Evolutionary conservation across 2,329 filamentous ascomycete species (phyloP).

Genomic region (Pseudogymnoascus sp.): DNA sequence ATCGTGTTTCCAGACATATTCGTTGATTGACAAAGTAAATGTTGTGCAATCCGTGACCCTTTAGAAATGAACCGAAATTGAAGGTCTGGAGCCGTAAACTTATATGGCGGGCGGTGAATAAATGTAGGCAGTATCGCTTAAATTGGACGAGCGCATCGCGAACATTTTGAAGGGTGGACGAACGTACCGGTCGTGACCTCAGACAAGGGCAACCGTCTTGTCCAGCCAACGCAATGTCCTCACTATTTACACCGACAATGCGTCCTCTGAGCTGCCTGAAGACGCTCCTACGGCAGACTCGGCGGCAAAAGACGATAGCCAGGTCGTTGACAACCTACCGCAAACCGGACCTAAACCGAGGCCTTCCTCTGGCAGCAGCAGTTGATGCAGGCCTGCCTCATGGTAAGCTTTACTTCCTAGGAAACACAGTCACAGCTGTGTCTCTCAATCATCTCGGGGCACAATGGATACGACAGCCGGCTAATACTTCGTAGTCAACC

Average conservation of each 20-base stretch:
- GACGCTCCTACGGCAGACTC: constrained; percentile 49
- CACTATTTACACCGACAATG: constrained; percentile 30
- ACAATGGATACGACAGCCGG: neutral
- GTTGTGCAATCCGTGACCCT: neutral
- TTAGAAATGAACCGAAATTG: neutral
- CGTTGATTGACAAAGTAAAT: constrained; percentile 1
- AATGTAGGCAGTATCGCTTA: neutral
- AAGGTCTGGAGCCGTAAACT: constrained; percentile 3
- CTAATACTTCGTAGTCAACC: constrained; percentile 26
- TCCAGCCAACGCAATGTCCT: constrained; percentile 21
- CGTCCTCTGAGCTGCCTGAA: constrained; percentile 68
- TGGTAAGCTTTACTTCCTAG: neutral
- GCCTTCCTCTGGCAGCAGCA: constrained; percentile 1
- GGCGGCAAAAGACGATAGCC: constrained; percentile 38
- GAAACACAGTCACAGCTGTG: neutral
- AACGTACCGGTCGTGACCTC: neutral
- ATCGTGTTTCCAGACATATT: constrained; percentile 5
- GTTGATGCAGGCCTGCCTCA: constrained; percentile 3
- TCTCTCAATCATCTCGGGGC: neutral
- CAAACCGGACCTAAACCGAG: constrained; percentile 11
- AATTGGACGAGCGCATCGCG: neutral
- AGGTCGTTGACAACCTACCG: constrained; percentile 44
- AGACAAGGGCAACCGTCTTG: constrained; percentile 5
- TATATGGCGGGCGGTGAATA: constrained; percentile 7
- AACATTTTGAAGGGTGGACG: constrained; percentile 9